A percentile compares a stretch with the other conserved stretches of the same genome.
Evolutionary conservation across 371 early-diverging fungal genomes (phyloP).

Genomic region (Mortierella sp.): DNA sequence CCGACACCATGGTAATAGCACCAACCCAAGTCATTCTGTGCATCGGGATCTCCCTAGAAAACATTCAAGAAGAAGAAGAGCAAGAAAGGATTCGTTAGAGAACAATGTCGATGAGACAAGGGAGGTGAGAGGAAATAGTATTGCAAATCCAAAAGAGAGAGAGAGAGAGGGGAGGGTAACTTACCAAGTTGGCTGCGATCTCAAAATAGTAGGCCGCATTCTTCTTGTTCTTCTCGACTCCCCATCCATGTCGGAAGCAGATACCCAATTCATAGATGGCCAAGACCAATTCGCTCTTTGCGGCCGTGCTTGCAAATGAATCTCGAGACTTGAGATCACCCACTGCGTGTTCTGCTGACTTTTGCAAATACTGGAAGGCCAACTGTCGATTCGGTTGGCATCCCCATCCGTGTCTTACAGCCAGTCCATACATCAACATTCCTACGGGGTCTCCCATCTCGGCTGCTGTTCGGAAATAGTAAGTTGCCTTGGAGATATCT

Average conservation of each 20-base stretch:
- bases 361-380: slow-evolving; percentile 80
- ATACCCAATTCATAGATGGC: slow-evolving; percentile 91
- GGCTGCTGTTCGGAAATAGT: slow-evolving; percentile 85
- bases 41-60: slow-evolving; percentile 83
- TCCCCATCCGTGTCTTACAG: slow-evolving; percentile 94
- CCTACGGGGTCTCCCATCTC: slow-evolving; percentile 79
- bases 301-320: slow-evolving; percentile 53
- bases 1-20: slow-evolving; percentile 85
- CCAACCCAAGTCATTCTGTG: slow-evolving; percentile 86
- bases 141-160: neutral
- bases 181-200: slow-evolving; percentile 82
- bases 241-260: slow-evolving; percentile 94
- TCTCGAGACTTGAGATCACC: slow-evolving; percentile 62
- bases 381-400: slow-evolving; percentile 69
- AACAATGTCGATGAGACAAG: neutral
- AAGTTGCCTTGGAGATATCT: slow-evolving; percentile 83
- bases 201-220: slow-evolving; percentile 89
- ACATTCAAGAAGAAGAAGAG: no score
- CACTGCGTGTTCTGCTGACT: slow-evolving; percentile 81
- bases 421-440: slow-evolving; percentile 88
- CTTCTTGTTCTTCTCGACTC: slow-evolving; percentile 80
- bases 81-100: no score
- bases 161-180: neutral
- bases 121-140: neutral
- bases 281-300: slow-evolving; percentile 69